Base-by-base conservation (phyloP, 495 filamentous ascomycete genomes). In the Pseudotulostoma volvatum region DNA sequence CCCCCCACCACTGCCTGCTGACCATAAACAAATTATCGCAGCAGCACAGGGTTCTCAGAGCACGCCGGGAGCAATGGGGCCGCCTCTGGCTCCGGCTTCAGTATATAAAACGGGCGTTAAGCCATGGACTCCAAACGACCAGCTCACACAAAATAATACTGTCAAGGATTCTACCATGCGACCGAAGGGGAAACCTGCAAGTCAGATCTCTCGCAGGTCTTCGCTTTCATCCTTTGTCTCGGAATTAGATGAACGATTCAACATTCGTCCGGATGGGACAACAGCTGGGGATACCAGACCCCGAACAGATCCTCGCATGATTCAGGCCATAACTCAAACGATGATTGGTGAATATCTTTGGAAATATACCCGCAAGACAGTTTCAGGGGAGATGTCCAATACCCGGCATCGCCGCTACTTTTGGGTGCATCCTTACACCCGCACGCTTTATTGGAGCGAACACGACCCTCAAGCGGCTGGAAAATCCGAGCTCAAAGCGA, bases 281-380 rank as follows among this genome's bases (percentile, higher is more conserved):
- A n/a, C n/a, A n/a, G 59, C 74, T 9, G 63, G 74, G 9, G 77
- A 72, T 20, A 57, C 63, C 23, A 48, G 46, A 9, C 55, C 69
- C 21, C 69, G 67, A 25, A 93, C 86, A 0, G 90, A 97, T 57
- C 88, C 90, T 37, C 78, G 90, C 44, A 96, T 97, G 85, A 96
- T 97, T 41, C 88, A 96, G 64, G 90, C 90, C 33, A 95, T 97
- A 44, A 96, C 92, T 4, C 90, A 97, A 58, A 97, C 90, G 8
- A 97, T 97, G 90, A 96, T 96, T 51, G 90, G 90, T 38, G 90
- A 97, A 52, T 95, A 86, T 56, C 71, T 96, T 11, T 97, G 90
- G 90, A 97, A 97, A 52, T 97, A 97, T 57, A 96, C 88, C 1
- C 79, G 92, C 44, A 92, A 83, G 59, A 68, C 86, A 41, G 87